phyloP scores from a whole-genome alignment of 2,329 filamentous ascomycete genomes.

The Helminthosporium solani region DNA sequence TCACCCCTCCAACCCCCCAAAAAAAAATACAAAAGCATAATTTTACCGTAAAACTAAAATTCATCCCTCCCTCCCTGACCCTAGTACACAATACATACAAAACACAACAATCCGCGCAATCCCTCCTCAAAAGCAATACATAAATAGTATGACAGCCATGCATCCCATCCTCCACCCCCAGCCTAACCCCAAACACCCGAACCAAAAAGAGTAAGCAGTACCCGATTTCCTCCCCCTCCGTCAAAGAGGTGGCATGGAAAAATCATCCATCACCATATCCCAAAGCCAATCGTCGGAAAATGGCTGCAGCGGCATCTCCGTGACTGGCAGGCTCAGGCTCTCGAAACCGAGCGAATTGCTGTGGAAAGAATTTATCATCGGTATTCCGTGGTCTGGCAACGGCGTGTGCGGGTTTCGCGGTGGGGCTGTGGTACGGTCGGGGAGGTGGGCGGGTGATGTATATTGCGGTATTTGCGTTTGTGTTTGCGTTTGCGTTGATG shows the following conservation, averaged over 20 bases:
- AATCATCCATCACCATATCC: conserved; percentile 26
- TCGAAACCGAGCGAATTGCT: conserved; percentile 23
- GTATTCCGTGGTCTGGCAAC: conserved; percentile 5
- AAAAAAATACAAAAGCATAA: no score
- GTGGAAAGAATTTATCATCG: conserved; percentile 12
- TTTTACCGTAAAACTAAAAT: no score
- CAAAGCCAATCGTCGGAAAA: conserved; percentile 21
- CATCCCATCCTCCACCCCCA: no score
- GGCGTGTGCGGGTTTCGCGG: not conserved
- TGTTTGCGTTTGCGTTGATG: not conserved
- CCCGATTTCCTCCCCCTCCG: no score
- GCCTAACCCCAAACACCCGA: no score
- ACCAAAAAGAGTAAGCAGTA: no score
- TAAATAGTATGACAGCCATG: no score
- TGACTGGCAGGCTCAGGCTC: conserved; percentile 8
- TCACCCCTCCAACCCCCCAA: no score
- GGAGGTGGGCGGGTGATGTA: not conserved
- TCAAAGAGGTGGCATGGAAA: conserved; percentile 13
- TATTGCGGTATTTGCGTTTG: not conserved
- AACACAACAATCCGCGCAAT: no score
- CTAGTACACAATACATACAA: no score
- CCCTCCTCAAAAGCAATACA: no score
- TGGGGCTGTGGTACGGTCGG: not conserved
- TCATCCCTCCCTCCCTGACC: no score
- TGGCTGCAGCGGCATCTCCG: not conserved